These are phyloP conservation scores for Ophiocordyceps australis DNA, from an alignment of 2,329 filamentous ascomycete species.

Conservation along the genomic window DNA sequence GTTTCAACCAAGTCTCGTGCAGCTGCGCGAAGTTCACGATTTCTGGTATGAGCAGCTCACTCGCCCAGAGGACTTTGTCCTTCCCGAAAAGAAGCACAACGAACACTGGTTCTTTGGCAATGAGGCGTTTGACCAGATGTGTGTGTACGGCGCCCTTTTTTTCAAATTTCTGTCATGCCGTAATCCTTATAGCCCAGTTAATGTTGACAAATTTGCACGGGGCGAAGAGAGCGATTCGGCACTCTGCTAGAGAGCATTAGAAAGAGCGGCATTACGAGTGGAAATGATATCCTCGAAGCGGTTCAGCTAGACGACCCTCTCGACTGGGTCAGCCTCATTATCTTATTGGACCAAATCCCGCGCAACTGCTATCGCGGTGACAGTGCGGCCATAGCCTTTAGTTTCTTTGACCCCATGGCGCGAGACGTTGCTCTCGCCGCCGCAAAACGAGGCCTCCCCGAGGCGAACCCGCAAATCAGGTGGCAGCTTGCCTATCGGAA, in stretches of 20 bases:
- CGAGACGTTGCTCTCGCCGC: constrained; percentile 20
- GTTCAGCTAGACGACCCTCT: constrained; percentile 9
- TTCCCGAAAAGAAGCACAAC: constrained; percentile 8
- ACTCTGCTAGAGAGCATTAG: too few species aligned
- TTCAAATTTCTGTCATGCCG: too few species aligned
- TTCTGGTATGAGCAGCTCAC: constrained; percentile 20
- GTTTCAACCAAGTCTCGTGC: too few species aligned
- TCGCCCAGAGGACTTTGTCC: constrained; percentile 7
- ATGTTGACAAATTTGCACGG: too few species aligned
- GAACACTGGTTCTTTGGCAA: constrained; percentile 16
- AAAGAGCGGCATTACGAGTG: constrained; percentile 10
- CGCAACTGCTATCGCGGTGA: constrained; percentile 40
- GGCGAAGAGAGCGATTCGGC: too few species aligned
- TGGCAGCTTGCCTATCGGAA: constrained; percentile 20
- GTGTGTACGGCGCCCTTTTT: too few species aligned
- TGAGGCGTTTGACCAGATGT: constrained; percentile 14
- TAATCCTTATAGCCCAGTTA: too few species aligned
- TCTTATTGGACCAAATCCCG: constrained; percentile 45
- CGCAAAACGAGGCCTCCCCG: constrained; percentile 12
- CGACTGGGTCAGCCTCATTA: constrained; percentile 27
- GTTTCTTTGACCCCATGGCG: constrained; percentile 36
- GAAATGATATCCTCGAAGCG: constrained; percentile 10
- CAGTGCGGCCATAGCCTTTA: constrained; percentile 24
- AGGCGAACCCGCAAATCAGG: constrained; percentile 8
- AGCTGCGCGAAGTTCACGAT: constrained; percentile 11